Evolutionary conservation across 2,329 filamentous ascomycete genomes (phyloP), one percentile per base, ranked within the genome.

Genomic region (Monosporascus sp.): DNA sequence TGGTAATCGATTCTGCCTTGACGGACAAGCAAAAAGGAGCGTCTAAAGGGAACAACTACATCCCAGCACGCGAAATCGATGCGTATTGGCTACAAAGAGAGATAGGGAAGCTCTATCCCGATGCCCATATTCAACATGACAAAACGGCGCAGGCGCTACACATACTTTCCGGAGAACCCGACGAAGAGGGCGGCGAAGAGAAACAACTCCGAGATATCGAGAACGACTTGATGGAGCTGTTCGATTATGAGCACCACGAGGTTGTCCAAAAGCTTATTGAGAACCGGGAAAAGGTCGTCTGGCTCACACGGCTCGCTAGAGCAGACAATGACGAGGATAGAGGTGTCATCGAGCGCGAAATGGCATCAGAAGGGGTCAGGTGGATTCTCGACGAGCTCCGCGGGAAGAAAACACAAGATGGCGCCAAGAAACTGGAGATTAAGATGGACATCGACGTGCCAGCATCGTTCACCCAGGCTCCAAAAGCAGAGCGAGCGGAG

Each of bases 191-290:
- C 52, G 91, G 88, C 17, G 87, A 93, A 55, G 91, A 95, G 65
- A 92, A 89, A 70, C 81, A 89, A 16, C 77, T 97, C 31, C 86
- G 93, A 64, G 93, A 99, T 65, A 92, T 97, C 52, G 94, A 99
- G 67, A 99, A 99, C 70, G 94, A 99, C 58, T 78, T 99, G 54
- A 97, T 97, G 89, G 94, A 97, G 64, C 81, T 99, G 0, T 97
- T 99, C 63, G 94, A 99, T 65, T 99, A 96, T 65, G 93, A 97
- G 64, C 89, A 97, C 65, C 91, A 95, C 56, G 91, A 97, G 59
- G 80, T 97, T 52, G 94, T 97, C 26, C 87, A 90, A 59, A 93
- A 91, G 70, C 80, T 99, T 17, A 91, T 97, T 53, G 84, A 87
- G 61, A 99, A 99, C 71, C 84, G 91, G 53, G 90, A 97, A 64